Evolutionary conservation across 306 rosid species (phyloP).

Genomic region (Neltuma alba): DNA sequence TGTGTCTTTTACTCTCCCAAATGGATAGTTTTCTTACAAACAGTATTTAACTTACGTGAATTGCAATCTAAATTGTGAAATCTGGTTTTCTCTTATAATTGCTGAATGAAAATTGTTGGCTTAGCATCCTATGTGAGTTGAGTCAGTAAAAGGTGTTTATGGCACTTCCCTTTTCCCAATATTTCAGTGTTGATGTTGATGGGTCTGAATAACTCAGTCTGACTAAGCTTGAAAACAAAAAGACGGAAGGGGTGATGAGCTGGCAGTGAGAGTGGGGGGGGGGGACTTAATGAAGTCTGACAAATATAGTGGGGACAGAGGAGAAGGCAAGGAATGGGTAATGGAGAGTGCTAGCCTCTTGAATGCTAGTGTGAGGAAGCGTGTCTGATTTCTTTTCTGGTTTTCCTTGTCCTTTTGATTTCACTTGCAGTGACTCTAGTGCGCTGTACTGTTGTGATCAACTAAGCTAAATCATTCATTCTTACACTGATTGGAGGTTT

Average conservation of each 20-base stretch:
- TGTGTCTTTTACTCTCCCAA: conserved; percentile 13
- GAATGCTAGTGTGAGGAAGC: not conserved
- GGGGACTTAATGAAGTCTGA: not conserved
- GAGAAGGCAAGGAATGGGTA: not conserved
- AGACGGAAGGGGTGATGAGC: not conserved
- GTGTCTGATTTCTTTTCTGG: not conserved
- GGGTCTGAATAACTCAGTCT: not conserved
- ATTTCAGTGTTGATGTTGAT: conserved; percentile 9
- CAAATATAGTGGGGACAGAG: not conserved
- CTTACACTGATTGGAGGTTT: not conserved
- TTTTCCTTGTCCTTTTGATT: not conserved
- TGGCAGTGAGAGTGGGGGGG: not conserved
- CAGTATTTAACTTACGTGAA: conserved; percentile 3
- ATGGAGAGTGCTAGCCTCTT: not conserved
- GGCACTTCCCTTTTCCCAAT: not conserved
- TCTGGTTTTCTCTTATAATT: not conserved
- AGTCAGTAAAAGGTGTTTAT: not conserved
- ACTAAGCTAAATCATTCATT: not conserved
- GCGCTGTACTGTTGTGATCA: not conserved
- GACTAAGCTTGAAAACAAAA: not conserved
- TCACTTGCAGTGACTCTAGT: not conserved
- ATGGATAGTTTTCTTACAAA: conserved; percentile 16
- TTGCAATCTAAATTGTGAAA: not conserved
- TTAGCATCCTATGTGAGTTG: conserved; percentile 7
- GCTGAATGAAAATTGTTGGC: not conserved